Percentiles rank a stretch among this genome's conserved stretches.
Conservation (phyloP, 352 stramenopile species). For the Pythium dissimile region DNA sequence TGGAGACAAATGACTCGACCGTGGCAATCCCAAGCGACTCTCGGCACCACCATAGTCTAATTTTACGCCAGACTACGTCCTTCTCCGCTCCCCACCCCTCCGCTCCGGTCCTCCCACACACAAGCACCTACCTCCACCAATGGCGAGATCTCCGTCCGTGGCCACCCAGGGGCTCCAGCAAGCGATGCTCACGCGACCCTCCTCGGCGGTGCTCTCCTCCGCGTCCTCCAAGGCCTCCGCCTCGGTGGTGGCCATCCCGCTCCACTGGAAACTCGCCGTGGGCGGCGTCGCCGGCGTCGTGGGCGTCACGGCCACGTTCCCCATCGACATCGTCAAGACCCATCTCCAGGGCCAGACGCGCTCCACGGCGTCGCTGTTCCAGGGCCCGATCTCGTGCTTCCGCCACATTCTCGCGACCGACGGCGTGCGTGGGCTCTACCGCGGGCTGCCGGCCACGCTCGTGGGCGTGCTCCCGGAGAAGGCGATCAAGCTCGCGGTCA, state of each 20-base stretch:
- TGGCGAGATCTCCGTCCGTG: constrained; percentile 12
- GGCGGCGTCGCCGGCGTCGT: constrained; percentile 84
- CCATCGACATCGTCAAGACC: constrained; percentile 93
- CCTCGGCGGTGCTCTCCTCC: constrained; percentile 3
- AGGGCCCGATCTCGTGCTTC: constrained; percentile 63
- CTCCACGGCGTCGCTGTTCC: constrained; percentile 43
- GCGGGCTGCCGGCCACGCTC: constrained; percentile 74
- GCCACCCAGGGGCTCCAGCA: constrained; percentile 8
- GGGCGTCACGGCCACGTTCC: constrained; percentile 84
- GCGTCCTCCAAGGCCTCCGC: background rate
- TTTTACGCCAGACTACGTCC: constrained; percentile 1
- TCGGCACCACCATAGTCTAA: constrained; percentile 3
- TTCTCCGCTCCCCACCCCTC: constrained; percentile 5
- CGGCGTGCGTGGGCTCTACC: constrained; percentile 64
- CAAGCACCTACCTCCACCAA: too few relatives aligned
- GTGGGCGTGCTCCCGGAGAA: constrained; percentile 87
- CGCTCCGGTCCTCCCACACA: background rate
- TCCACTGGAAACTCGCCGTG: constrained; percentile 82
- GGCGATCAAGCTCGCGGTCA: constrained; percentile 90
- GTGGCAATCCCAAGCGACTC: background rate
- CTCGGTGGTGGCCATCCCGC: constrained; percentile 39
- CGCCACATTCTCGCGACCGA: constrained; percentile 68
- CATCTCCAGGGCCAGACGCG: constrained; percentile 81
- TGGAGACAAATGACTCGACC: constrained; percentile 15
- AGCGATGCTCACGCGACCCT: constrained; percentile 20